Base-by-base conservation (phyloP, 352 stramenopile genomes). In the Phytophthora ramorum region DNA sequence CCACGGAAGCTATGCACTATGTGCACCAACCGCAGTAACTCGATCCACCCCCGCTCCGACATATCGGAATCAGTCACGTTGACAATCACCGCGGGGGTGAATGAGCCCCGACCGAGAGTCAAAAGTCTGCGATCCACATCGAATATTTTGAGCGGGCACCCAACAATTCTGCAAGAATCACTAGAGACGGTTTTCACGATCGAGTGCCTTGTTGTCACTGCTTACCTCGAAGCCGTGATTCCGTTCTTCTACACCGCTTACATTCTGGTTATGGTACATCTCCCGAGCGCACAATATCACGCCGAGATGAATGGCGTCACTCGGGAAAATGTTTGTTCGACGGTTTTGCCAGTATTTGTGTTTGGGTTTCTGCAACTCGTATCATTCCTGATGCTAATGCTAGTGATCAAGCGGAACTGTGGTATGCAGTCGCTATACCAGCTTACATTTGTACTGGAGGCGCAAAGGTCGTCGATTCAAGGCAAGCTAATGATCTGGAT, bases 371-470 rank as follows among this genome's bases (percentile, higher is more conserved):
- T 75, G 3, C 59, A 75, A 43, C 2, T 72, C 6, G 14, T 66
- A 10, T 66, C 66, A 20, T 44, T 78, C 9, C 41, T 54, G n/a
- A 35, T 70, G 12, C 46, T 52, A 16, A 20, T 52, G 12, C 7
- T 14, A 0, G 63, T 50, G 17, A 28, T 66, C 17, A 35, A 30
- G 7, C 47, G 48, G 17, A 59, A 47, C 26, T 66, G 47, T n/a
- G 17, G 47, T 7, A 54, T 54, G 47, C 14, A 54, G 7, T n/a
- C 54, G 7, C 32, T 81, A 12, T 68, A 69, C 32, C 67, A 75
- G 14, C 37, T 79, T 28, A 53, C 49, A 30, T 80, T 80, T 43
- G 71, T 80, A 56, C 68, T 79, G 6, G 54, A 83, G 34, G 65
- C 55, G 1, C 67, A 83, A 17, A 52, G 35, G 13, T 14, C 49